Evolutionary conservation across 192 early-diverging fungal genomes (phyloP).

Genomic region (Coemansia sp.): DNA sequence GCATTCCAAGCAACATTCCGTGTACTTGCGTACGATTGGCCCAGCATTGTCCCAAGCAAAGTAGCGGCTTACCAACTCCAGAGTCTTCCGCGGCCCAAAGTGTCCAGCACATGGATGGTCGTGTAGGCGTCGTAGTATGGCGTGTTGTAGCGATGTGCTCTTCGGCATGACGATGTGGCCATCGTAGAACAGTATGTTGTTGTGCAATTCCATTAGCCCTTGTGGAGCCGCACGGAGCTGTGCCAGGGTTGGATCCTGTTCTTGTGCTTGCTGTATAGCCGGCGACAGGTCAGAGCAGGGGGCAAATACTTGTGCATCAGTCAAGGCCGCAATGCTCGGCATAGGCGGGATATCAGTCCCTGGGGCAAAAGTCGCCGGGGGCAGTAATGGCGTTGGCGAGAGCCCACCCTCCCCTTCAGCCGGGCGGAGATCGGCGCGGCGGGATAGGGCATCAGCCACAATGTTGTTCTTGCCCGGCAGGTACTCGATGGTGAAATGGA

Average conservation of each 20-base stretch:
- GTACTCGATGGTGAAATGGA: neutral
- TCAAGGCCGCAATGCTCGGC: no score
- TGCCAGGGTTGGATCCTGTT: neutral
- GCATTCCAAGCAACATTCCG: neutral
- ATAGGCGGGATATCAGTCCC: neutral
- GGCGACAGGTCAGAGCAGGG: no score
- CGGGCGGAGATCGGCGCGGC: neutral
- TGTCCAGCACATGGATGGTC: neutral
- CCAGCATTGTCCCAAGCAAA: neutral
- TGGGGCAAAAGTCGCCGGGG: neutral
- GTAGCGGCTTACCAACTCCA: neutral
- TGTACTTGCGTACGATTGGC: neutral
- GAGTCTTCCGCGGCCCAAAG: neutral
- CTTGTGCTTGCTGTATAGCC: no score
- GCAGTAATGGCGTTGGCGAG: neutral
- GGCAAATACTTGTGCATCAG: no score
- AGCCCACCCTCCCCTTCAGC: neutral
- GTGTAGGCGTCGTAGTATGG: neutral
- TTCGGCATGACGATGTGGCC: neutral
- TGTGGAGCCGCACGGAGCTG: neutral
- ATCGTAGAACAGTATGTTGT: neutral
- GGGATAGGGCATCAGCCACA: conserved; percentile 2
- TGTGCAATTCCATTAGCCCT: neutral
- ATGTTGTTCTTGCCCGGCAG: neutral
- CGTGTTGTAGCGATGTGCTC: neutral